Base-by-base conservation (phyloP, 768 basidiomycete genomes). In the Sarcodon aspratus region DNA sequence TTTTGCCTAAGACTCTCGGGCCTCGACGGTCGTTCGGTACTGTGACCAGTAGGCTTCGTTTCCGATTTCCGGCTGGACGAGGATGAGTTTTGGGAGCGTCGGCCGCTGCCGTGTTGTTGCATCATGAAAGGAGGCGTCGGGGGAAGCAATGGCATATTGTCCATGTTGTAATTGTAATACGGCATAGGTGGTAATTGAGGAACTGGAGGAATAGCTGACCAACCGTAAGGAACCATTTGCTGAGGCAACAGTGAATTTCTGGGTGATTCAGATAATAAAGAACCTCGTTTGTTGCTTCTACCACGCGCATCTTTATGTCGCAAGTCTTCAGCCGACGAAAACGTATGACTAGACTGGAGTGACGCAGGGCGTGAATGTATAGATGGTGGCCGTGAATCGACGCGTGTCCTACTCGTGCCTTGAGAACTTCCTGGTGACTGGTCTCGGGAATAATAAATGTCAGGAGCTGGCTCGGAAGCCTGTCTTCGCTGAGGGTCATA, bases 51-150 rank as follows among this genome's bases (percentile, higher is more conserved):
- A 9, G 40, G 13, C 40, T 42, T 42, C 13, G 17, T 27, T 6
- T 15, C 13, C 13, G 40, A 42, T 9, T 13, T 13, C 40, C 40
- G 15, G 13, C 27, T 42, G 9, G 13, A 27, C 9, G 40, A 42
- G 13, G 17, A 17, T 13, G 40, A 42, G 33, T 51, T 55, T 35
- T 53, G 54, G 45, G 62, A 60, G 17, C 61, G 64, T 18, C 72
- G 69, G 32, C 76, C 70, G 49, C 71, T 45, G 12, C 68, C 66
- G 32, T 60, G 77, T 50, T 77, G 72, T 48, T 77, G 76, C 66
- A 82, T 72, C 80, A 85, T 85, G 63, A 86, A 87, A 10, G 85
- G 82, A 18, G 85, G 75, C 1, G 78, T 71, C 6, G 85, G 85
- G 9, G 85, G 85, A 32, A 87, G 69, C 9, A 87, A 66, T 7